Evolutionary conservation across 257 asterid species (phyloP), one percentile per base, ranked within the genome.

Genomic region (Nicotiana attenuata): DNA sequence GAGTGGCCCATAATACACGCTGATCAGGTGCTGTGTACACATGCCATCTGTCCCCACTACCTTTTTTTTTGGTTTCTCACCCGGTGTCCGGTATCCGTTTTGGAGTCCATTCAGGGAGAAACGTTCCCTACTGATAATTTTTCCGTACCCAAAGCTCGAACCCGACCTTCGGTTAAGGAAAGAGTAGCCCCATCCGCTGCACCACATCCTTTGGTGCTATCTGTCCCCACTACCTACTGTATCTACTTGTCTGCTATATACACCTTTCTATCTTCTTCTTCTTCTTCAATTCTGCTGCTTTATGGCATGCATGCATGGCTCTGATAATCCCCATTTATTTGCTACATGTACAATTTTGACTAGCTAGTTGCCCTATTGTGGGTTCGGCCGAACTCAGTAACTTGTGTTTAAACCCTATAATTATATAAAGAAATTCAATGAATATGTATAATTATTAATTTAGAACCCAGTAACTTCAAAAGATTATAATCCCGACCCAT

Each of bases 291-390:
- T 19, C 78, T 69, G 22, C 78, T 69, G 13, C 57, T 41, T 31
- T 35, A 13, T 71, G 56, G 59, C 60, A 71, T 71, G 78, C 78
- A 71, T 57, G 64, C 24, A 41, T 67, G 77, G 31, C 14, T 45
- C 35, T 71, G 78, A 71, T 71, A 26, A 20, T 20, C 56, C 59
- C 14, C 35, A 45, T 45, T 71, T 13, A 71, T 71, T 71, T 71
- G 59, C 59, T 71, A 71, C 35, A 20, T 45, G 35, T 45, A 45
- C 78, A 71, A 71, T 20, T 45, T 71, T 71, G 78, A 71, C 35
- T 13, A 20, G 7, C n/a, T n/a, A n/a, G n/a, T n/a, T n/a, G n/a
- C n/a, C n/a, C n/a, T n/a, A n/a, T n/a, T n/a, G n/a, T n/a, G n/a
- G n/a, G n/a, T n/a, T n/a, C n/a, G n/a, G n/a, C n/a, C n/a, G n/a